Evolutionary conservation across 306 rosid species (phyloP), one percentile per base, ranked within the genome.

Genomic region (Abrus precatorius): DNA sequence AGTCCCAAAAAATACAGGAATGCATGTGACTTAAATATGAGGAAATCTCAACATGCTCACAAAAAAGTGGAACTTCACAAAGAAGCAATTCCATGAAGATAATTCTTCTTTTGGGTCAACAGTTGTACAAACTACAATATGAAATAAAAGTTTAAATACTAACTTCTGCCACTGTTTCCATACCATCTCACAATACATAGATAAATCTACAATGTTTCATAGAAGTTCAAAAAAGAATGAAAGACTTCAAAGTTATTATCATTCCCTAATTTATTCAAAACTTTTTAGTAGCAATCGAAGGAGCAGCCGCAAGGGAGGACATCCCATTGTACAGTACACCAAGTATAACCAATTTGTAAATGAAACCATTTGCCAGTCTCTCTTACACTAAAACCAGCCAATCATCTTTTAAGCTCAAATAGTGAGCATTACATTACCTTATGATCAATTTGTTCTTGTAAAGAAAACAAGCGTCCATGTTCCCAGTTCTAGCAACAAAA

Each of bases 371-470:
- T 28, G 32, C 55, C 49, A 33, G 60, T 40, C 53, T 53, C 27
- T 45, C 56, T 33, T 63, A 65, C 44, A 62, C 14, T 55, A 36
- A 43, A 44, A 64, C 55, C 64, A 50, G 57, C 41, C 33, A 59
- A 69, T n/a, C 54, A 69, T 43, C 72, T 76, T 47, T 33, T 50
- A 68, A 62, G 48, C 74, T 61, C 59, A 56, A 78, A 57, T 49
- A 34, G 13, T 10, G 20, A 60, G 77, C 85, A 71, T 52, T 49
- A 47, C 32, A 65, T 77, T 78, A 93, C 98, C 98, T 95, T 95
- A 29, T 92, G 94, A 86, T 90, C 80, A 5, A 89, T 93, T 83
- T 95, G 99, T 64, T 91, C 98, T 78, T 92, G 88, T 86, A 95
- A 87, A 38, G 99, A 91, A 80, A 95, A 93, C 80, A 95, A 33